Evolutionary conservation across 176 grass and related monocot genomes (phyloP).

Genomic region (Paspalum vaginatum): DNA sequence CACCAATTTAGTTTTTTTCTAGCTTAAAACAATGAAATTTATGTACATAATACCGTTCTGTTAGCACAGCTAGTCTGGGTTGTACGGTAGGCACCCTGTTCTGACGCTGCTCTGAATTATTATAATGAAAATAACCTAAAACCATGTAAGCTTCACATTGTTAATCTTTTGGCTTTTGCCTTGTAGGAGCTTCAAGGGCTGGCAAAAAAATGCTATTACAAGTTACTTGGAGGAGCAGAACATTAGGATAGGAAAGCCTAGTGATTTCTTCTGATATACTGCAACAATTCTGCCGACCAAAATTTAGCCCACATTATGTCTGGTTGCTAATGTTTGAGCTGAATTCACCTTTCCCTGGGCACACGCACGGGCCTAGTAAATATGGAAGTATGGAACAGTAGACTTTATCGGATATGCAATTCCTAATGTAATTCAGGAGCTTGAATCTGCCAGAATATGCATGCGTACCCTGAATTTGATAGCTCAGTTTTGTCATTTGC

Average conservation of each 20-base stretch:
- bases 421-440: background rate
- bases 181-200: slow-evolving; percentile 94
- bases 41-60: background rate
- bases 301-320: background rate
- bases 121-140: background rate
- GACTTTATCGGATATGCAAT: background rate
- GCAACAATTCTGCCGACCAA: background rate
- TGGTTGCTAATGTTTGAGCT: background rate
- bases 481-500: background rate
- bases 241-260: slow-evolving; percentile 81
- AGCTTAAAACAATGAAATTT: slow-evolving; percentile 1
- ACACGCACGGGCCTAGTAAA: background rate
- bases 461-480: background rate
- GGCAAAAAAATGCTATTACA: slow-evolving; percentile 87
- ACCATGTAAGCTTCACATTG: background rate
- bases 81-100: background rate
- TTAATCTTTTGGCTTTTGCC: background rate
- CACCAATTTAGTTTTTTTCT: background rate
- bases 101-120: background rate
- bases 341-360: background rate
- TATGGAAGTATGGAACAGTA: slow-evolving; percentile 29
- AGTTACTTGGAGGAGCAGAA: slow-evolving; percentile 72
- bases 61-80: background rate
- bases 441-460: background rate
- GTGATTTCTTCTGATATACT: slow-evolving; percentile 60